Conservation (phyloP, 176 grass and related monocot genomes). For the Eragrostis curvula region DNA sequence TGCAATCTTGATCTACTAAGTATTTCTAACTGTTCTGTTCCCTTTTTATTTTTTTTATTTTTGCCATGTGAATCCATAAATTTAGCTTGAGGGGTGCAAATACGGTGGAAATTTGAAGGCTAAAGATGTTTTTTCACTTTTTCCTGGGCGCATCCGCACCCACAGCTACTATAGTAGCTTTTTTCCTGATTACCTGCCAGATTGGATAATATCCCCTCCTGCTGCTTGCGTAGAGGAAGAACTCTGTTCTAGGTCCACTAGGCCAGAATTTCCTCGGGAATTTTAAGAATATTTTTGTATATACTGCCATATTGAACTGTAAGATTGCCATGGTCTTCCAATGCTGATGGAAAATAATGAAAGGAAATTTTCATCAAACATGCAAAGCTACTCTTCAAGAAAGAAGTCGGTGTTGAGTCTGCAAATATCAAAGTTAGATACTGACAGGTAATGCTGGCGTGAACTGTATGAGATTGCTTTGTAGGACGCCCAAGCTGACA, state of each 20-base stretch:
- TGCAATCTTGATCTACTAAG: too few species aligned
- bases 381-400: too few species aligned
- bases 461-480: constrained; percentile 60
- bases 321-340: constrained; percentile 56
- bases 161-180: too few species aligned
- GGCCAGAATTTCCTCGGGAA: constrained; percentile 75
- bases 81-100: too few species aligned
- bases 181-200: too few species aligned
- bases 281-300: constrained; percentile 88
- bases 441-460: constrained; percentile 46
- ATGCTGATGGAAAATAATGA: neutral
- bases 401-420: too few species aligned
- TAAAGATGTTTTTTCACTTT: too few species aligned
- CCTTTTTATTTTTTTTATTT: too few species aligned
- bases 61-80: too few species aligned
- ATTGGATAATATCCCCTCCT: constrained; percentile 60
- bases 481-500: constrained; percentile 58
- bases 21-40: too few species aligned
- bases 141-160: too few species aligned
- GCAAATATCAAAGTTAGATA: neutral
- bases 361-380: neutral
- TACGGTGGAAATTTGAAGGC: too few species aligned
- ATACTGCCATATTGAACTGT: constrained; percentile 62
- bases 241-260: constrained; percentile 53
- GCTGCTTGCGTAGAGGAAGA: constrained; percentile 64